Conservation (phyloP, 805 yeast genomes). For the Candida maris region DNA sequence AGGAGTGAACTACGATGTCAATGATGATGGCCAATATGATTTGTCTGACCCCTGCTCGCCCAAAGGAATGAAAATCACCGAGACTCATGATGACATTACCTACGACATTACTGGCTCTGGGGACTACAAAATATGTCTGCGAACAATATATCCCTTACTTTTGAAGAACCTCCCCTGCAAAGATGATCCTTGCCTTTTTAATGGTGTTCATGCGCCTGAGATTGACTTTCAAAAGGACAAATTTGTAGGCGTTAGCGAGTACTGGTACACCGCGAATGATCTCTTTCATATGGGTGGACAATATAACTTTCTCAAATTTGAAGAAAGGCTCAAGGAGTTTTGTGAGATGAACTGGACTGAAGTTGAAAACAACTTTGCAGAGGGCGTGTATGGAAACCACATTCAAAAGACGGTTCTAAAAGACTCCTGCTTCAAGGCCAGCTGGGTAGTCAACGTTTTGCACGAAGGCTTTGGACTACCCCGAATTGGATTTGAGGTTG, state of each 20-base stretch:
- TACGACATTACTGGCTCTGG: constrained; percentile 73
- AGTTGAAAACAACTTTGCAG: constrained; percentile 43
- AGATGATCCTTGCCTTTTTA: constrained; percentile 88
- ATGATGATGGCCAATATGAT: constrained; percentile 44
- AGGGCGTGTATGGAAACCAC: constrained; percentile 55
- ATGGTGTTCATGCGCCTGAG: constrained; percentile 92
- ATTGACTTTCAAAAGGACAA: constrained; percentile 75
- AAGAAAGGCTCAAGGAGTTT: constrained; percentile 59
- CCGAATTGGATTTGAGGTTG: constrained; percentile 52
- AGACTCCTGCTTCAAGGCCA: constrained; percentile 89
- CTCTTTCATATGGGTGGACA: constrained; percentile 86
- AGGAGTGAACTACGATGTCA: constrained; percentile 38
- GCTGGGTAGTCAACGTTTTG: constrained; percentile 85
- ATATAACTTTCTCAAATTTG: constrained; percentile 71
- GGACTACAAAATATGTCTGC: constrained; percentile 68
- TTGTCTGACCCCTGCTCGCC: constrained; percentile 82
- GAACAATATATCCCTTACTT: constrained; percentile 69
- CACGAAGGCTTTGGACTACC: constrained; percentile 95
- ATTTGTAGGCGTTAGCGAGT: constrained; percentile 92
- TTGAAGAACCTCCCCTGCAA: constrained; percentile 77
- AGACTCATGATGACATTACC: constrained; percentile 42
- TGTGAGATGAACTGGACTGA: constrained; percentile 75
- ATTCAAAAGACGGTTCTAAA: constrained; percentile 54
- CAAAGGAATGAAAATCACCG: constrained; percentile 47
- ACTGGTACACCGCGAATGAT: constrained; percentile 96